Evolutionary conservation across 2,329 filamentous ascomycete genomes (phyloP).

Genomic region (Fonsecaea erecta): DNA sequence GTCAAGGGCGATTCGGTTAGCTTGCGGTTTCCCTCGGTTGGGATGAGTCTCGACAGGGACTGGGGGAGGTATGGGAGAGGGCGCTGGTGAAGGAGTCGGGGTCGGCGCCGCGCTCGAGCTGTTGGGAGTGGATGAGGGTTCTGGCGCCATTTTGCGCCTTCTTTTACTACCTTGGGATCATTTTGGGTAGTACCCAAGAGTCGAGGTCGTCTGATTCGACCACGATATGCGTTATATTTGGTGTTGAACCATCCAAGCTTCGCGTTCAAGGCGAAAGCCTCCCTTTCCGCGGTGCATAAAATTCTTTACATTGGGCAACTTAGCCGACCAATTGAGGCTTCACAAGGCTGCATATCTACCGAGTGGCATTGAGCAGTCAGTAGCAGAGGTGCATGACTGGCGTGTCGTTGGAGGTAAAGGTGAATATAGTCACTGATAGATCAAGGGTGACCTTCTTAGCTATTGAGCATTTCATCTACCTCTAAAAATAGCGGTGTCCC

Average conservation of each 20-base stretch:
- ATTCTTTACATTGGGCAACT: not conserved
- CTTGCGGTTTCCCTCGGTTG: conserved; percentile 44
- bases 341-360: not conserved
- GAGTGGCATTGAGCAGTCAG: too few relatives aligned
- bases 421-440: too few relatives aligned
- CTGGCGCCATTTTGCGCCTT: conserved; percentile 37
- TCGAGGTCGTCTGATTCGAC: not conserved
- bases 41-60: conserved; percentile 54
- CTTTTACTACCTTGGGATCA: conserved; percentile 31
- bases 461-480: too few relatives aligned
- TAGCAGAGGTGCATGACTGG: not conserved
- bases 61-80: conserved; percentile 48
- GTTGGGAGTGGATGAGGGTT: conserved; percentile 23
- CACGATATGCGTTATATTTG: not conserved
- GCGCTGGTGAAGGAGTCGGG: conserved; percentile 34
- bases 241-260: not conserved
- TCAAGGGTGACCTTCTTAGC: too few relatives aligned
- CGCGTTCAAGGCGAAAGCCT: not conserved
- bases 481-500: too few relatives aligned
- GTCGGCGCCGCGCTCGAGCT: conserved; percentile 31
- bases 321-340: not conserved
- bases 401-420: too few relatives aligned
- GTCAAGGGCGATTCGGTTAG: conserved; percentile 54
- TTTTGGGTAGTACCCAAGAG: conserved; percentile 7
- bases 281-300: not conserved